These are phyloP conservation scores for Suhomyces prunicola DNA, from an alignment of 805 yeast species.

Conservation along the genomic window DNA sequence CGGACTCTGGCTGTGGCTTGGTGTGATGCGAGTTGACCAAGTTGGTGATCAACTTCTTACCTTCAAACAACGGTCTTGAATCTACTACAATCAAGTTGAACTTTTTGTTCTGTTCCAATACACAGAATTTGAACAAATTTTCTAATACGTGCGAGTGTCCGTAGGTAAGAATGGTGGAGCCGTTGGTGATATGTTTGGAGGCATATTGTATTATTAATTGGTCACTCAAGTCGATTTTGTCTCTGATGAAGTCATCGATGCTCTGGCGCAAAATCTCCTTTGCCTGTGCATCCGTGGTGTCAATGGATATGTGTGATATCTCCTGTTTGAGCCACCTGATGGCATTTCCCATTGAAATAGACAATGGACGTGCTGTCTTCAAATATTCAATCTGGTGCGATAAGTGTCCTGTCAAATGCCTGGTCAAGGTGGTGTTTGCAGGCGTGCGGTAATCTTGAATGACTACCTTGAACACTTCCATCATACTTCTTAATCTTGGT, in stretches of 20 bases:
- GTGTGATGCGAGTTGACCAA: conserved; percentile 46
- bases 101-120: conserved; percentile 52
- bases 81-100: conserved; percentile 87
- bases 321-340: conserved; percentile 96
- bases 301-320: conserved; percentile 78
- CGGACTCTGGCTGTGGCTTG: conserved; percentile 10
- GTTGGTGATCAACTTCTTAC: conserved; percentile 67
- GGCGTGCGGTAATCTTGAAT: conserved; percentile 83
- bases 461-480: conserved; percentile 77
- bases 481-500: conserved; percentile 79
- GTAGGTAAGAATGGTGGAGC: conserved; percentile 78
- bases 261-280: conserved; percentile 58
- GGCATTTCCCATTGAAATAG: conserved; percentile 96
- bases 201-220: conserved; percentile 80
- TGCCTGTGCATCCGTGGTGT: conserved; percentile 63
- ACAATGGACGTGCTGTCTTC: conserved; percentile 85
- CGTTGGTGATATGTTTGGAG: conserved; percentile 67
- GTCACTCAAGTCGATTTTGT: conserved; percentile 78
- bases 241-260: conserved; percentile 79
- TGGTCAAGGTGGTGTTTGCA: conserved; percentile 73
- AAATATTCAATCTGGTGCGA: conserved; percentile 91
- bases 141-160: conserved; percentile 85
- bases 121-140: conserved; percentile 68
- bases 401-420: conserved; percentile 84
- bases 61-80: conserved; percentile 92